Base-by-base conservation (phyloP, 2,329 filamentous ascomycete species). In the Calonectria montana region DNA sequence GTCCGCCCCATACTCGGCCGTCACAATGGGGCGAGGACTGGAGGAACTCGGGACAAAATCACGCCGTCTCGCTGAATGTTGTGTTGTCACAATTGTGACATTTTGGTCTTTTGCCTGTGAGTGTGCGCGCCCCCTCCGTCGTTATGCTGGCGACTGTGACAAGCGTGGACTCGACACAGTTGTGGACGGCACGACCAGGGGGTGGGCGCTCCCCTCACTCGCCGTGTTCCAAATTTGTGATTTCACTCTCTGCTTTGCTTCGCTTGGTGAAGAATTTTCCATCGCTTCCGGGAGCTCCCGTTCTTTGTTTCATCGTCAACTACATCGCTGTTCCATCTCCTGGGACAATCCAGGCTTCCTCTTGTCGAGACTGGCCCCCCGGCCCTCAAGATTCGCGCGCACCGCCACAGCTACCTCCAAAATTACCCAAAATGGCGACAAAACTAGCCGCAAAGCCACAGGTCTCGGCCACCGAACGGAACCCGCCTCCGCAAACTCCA, bases 61-160 rank as follows among this genome's bases (percentile, higher is more conserved):
- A 67, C 39, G 31, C 41, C 27, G 16, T 18, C 65, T 37, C 16
- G 16, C 25, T 43, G 12, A 25, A 21, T 4, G 2, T 3, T 15
- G 25, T 9, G 48, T 69, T 65, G 47, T 48, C 67, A 69, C 67
- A 69, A 35, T 35, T 65, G 66, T 69, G 66, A 29, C 15, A 48
- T 69, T 47, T 35, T 41, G 8, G 5, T 18, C 10, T 25, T 18
- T 39, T 29, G n/a, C 21, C 27, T 29, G n/a, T 8, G 43, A 6
- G 4, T 39, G 53, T 59, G 53, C 57, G 7, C 39, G 27, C 35
- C 25, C 2, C 12, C 23, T 43, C 18, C 50, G 21, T 12, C 15
- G 27, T 39, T 15, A 31, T 31, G 41, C 29, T 59, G 37, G 5
- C 25, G n/a, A 7, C 43, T 57, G 62, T 65, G 62, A 65, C 63